Base-by-base conservation (phyloP, 225 moss, liverwort and hornwort genomes). In the Sphagnum tenellum region DNA sequence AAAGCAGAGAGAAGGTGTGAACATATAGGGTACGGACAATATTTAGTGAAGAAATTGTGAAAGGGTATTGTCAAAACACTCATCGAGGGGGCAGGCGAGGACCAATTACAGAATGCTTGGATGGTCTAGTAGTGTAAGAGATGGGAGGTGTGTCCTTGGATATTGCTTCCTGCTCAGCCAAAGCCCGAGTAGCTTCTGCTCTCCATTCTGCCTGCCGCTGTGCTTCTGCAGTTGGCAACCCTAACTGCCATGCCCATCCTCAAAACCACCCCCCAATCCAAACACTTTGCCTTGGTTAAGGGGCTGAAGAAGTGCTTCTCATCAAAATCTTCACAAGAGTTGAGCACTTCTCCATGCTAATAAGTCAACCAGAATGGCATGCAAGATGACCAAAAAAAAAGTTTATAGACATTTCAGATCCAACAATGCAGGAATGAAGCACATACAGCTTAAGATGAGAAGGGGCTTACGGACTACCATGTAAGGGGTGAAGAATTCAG, bases 191-290 rank as follows among this genome's bases (percentile, higher is more conserved):
- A 69, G 90, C 90, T 86, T 91, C 90, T 60, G 90, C 90, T 83
- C 90, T 88, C 90, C 90, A 91, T 66, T 91, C 90, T 45, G 90
- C 90, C 76, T 91, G 90, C 65, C 88, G 88, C 72, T 91, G 90
- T 80, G 90, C 90, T 91, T 91, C 90, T 66, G 90, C 90, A 72
- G 88, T 83, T 76, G 90, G 90, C 83, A 91, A 86, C 69, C 90
- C 90, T 81, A 91, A 79, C 90, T 88, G 87, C 82, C 87, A 90
- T 71, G 75, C 82, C 79, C 71, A 83, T 81, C 79, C 87, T 80
- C 79, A 81, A 75, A 63, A 9, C 74, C 29, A 29, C 29, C 69
- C 72, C 72, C 75, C 66, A 75, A 73, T 67, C 61, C 70, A 64
- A 78, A 60, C 60, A 50, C 64, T 71, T 70, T 74, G 54, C 74